Percentiles rank a stretch among this genome's conserved stretches.
Evolutionary conservation across 2,329 filamentous ascomycete species (phyloP).

Genomic region (Laburnicola sp.): DNA sequence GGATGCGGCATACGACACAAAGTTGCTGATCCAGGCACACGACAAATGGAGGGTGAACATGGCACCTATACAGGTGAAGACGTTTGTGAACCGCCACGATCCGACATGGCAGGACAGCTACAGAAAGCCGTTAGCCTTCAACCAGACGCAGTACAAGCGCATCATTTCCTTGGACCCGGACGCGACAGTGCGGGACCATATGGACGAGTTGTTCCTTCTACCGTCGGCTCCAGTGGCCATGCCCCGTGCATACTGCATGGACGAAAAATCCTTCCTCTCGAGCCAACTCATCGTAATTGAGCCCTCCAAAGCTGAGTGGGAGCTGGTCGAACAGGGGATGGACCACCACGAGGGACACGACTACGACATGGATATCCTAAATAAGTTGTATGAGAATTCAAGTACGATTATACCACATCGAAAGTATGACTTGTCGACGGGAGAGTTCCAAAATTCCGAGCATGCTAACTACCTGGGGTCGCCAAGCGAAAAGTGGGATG

Average conservation of each 20-base stretch:
- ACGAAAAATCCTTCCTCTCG: constrained; percentile 51
- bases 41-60: constrained; percentile 51
- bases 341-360: constrained; percentile 13
- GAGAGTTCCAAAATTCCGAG: constrained; percentile 59
- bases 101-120: constrained; percentile 63
- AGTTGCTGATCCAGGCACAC: constrained; percentile 49
- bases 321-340: constrained; percentile 24
- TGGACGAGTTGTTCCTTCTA: constrained; percentile 70
- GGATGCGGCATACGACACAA: constrained; percentile 23
- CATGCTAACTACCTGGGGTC: constrained; percentile 54
- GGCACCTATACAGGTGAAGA: constrained; percentile 46
- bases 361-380: constrained; percentile 68
- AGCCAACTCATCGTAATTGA: constrained; percentile 62
- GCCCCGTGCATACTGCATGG: constrained; percentile 70
- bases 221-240: constrained; percentile 63
- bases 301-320: constrained; percentile 57
- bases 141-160: constrained; percentile 62
- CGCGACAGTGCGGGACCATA: constrained; percentile 56
- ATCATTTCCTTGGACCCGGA: constrained; percentile 63
- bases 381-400: constrained; percentile 58
- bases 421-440: constrained; percentile 60
- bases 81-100: constrained; percentile 23
- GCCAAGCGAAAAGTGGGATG: constrained; percentile 56
- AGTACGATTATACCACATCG: constrained; percentile 56
- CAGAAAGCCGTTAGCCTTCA: constrained; percentile 68